Evolutionary conservation across 176 grass and related monocot species (phyloP).

Genomic region (Oryza brachyantha): DNA sequence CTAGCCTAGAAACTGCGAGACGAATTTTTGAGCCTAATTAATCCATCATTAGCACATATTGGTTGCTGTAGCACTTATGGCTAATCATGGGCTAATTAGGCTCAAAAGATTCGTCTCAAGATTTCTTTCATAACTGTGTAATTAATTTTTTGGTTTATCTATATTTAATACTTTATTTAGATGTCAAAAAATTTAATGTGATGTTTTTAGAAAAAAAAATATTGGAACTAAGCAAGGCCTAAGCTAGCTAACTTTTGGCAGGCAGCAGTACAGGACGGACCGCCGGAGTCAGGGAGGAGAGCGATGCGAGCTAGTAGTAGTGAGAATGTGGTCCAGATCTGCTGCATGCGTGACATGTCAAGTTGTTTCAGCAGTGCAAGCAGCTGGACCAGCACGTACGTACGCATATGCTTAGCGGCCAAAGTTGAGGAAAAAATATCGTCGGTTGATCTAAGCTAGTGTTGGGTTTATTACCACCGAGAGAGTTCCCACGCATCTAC

Average conservation of each 20-base stretch:
- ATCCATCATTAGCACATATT: too few species aligned
- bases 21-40: too few species aligned
- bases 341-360: not conserved
- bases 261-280: not conserved
- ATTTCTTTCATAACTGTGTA: too few species aligned
- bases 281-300: not conserved
- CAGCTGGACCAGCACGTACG: not conserved
- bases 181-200: too few species aligned
- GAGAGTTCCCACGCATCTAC: not conserved
- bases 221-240: too few species aligned
- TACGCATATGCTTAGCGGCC: not conserved
- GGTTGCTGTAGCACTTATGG: too few species aligned
- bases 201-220: too few species aligned
- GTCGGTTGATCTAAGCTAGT: not conserved
- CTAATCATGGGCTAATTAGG: too few species aligned
- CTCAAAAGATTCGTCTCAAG: too few species aligned
- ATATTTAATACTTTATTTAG: too few species aligned
- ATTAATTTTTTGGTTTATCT: too few species aligned
- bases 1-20: too few species aligned
- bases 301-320: not conserved
- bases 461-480: not conserved
- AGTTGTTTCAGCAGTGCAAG: not conserved
- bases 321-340: not conserved
- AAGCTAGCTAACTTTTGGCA: conserved; percentile 7
- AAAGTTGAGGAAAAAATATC: not conserved